Evolutionary conservation across 2,329 filamentous ascomycete species (phyloP), one percentile per base, ranked within the genome.

Genomic region (Fusarium sp.): DNA sequence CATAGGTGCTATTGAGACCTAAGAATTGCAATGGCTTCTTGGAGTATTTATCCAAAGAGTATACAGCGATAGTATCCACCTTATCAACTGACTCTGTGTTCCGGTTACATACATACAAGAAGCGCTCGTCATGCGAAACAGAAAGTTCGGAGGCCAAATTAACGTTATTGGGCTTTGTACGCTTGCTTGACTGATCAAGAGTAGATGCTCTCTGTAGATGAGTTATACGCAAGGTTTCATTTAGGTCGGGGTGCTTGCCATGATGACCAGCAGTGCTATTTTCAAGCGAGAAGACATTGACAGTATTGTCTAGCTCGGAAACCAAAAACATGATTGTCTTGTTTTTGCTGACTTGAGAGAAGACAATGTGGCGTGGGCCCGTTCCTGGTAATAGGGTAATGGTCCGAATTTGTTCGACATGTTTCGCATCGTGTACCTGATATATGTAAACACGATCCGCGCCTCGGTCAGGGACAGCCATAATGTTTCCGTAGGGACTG

Each of bases 261-360:
- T 14, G 2, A 19, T 4, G 8, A 45, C 23, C 5, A 5, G 1
- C 11, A 3, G 8, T 4, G 2, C 3, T 0, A 5, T 15, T 21
- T 10, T 21, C 42, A 45, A 45, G 5, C 0, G 18, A 45, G 25
- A 27, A 27, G 5, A 45, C 42, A 27, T 27, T 45, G 1, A 45
- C 42, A 7, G 25, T 45, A 4, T 45, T 45, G 1, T 45, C 42
- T 1, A 45, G 42, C 25, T 45, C 42, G 12, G 25, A 45, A 45
- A 27, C 25, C 9, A 45, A 14, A 15, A 45, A 45, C 18, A 45
- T 27, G 4, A 27, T 4, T 21, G 12, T 45, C 18, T 45, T 27
- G 18, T 45, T 8, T 27, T 21, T 21, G 4, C 8, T 21, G 12
- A 45, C 12, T 45, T 45, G 42, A 21, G 42, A 21, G 18, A 45